Evolutionary conservation across 495 filamentous ascomycete species (phyloP).

Genomic region (Neurospora hispaniola): DNA sequence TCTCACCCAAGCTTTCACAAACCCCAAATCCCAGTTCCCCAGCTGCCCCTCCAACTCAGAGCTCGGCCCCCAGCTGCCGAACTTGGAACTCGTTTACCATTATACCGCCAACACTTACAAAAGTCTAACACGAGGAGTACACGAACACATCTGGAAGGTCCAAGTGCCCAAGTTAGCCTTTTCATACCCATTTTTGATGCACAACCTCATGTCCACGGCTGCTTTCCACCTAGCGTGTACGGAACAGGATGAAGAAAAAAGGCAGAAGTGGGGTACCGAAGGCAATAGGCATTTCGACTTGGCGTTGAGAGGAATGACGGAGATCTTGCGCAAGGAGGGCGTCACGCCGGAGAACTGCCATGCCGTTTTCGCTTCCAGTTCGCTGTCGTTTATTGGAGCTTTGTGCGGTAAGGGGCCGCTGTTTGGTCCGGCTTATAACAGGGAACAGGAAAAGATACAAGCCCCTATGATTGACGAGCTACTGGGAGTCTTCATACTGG

Average conservation of each 20-base stretch:
- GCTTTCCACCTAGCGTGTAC: slow-evolving; percentile 18
- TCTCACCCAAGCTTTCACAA: slow-evolving; percentile 1
- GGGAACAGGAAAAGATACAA: background rate
- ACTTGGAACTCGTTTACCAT: slow-evolving; percentile 21
- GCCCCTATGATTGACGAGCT: slow-evolving; percentile 13
- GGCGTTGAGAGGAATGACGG: slow-evolving; percentile 14
- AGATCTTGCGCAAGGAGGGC: slow-evolving; percentile 6
- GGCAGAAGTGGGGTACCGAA: slow-evolving; percentile 5
- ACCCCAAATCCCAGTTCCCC: background rate
- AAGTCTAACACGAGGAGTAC: slow-evolving; percentile 5
- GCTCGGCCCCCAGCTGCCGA: slow-evolving; percentile 3
- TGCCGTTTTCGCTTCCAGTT: slow-evolving; percentile 16
- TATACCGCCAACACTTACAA: slow-evolving; percentile 11
- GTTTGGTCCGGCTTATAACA: background rate
- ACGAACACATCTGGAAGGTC: slow-evolving; percentile 11
- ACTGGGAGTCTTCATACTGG: slow-evolving; percentile 11
- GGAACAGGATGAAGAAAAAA: slow-evolving; percentile 6
- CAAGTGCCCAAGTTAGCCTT: slow-evolving; percentile 15
- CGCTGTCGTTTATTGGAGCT: slow-evolving; percentile 15
- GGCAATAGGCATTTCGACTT: slow-evolving; percentile 18
- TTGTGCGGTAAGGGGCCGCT: slow-evolving; percentile 7
- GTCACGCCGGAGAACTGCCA: slow-evolving; percentile 20
- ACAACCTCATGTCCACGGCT: slow-evolving; percentile 18
- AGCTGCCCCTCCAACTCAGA: background rate
- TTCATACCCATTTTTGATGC: slow-evolving; percentile 16